phyloP scores from a whole-genome alignment of 495 filamentous ascomycete genomes.

The Aspergillus hancockii region DNA sequence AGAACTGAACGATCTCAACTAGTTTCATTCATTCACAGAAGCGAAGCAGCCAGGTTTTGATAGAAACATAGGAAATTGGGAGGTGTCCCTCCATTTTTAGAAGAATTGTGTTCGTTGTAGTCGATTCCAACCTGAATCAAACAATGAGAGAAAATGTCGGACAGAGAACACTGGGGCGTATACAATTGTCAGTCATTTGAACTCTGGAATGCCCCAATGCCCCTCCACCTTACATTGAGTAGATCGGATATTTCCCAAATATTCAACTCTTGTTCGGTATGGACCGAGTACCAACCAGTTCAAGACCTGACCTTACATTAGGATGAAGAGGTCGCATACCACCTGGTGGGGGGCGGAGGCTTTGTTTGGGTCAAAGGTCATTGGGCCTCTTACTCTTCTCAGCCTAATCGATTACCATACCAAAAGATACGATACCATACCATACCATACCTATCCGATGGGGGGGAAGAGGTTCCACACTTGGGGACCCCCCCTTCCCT shows the following conservation, averaged over 20 bases:
- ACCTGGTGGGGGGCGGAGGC: background rate
- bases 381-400: constrained; percentile 17
- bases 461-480: background rate
- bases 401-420: background rate
- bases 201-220: too few species aligned
- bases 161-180: too few species aligned
- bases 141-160: background rate
- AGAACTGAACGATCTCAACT: background rate
- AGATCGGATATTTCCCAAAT: too few species aligned
- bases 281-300: too few species aligned
- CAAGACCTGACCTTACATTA: background rate
- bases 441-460: constrained; percentile 1
- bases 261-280: too few species aligned
- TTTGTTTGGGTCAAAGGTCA: constrained; percentile 14
- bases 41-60: background rate
- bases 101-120: background rate
- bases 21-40: background rate
- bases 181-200: too few species aligned
- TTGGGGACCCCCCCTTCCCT: constrained; percentile 3
- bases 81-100: background rate
- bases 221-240: too few species aligned
- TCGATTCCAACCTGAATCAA: background rate
- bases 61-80: background rate
- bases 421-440: background rate
- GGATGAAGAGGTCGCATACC: background rate